Evolutionary conservation across 345 rosid genomes (phyloP).

Genomic region (Salix brachista): DNA sequence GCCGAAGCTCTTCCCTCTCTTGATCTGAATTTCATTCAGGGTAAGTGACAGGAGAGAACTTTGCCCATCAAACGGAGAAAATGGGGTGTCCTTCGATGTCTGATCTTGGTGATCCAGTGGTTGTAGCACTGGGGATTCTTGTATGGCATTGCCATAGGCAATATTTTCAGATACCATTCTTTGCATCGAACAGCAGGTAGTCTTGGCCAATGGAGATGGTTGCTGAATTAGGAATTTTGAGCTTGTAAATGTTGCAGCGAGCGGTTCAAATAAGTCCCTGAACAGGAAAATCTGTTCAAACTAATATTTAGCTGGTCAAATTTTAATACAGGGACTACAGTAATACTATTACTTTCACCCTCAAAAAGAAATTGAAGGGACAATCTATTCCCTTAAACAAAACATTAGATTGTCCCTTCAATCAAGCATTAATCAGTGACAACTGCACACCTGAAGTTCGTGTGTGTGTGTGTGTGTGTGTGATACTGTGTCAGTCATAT

Average conservation of each 20-base stretch:
- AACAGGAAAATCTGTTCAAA: background rate
- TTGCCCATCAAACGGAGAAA: conserved; percentile 30
- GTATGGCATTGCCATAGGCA: background rate
- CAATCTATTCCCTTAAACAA: background rate
- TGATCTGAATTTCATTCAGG: conserved; percentile 68
- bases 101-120: conserved; percentile 3
- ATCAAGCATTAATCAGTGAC: no score
- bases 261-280: background rate
- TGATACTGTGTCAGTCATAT: no score
- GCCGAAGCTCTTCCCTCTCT: conserved; percentile 75
- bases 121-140: conserved; percentile 14
- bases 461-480: no score
- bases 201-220: background rate
- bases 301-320: background rate
- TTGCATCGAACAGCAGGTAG: background rate
- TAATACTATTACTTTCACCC: background rate
- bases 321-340: background rate
- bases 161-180: conserved; percentile 8
- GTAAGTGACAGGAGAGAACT: conserved; percentile 63
- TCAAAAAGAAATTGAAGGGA: background rate
- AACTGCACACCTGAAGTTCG: no score
- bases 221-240: background rate
- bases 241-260: background rate
- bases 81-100: conserved; percentile 9
- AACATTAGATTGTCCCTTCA: no score